phyloP scores from a whole-genome alignment of 306 rosid genomes.

The Quercus glauca region DNA sequence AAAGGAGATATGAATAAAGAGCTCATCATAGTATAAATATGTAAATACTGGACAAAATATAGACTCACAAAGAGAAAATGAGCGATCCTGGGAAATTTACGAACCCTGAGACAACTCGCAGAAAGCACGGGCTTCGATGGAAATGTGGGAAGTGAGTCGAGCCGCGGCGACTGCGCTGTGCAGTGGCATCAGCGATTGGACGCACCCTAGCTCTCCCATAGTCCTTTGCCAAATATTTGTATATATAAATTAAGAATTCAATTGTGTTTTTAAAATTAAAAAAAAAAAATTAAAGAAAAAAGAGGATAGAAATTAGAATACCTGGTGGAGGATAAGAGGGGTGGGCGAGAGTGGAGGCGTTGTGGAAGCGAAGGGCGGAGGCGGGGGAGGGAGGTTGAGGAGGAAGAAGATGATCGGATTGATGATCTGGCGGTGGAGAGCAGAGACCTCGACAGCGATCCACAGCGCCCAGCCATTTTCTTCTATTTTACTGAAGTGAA shows the following conservation, averaged over 20 bases:
- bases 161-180: constrained; percentile 46
- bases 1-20: no score
- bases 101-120: constrained; percentile 70
- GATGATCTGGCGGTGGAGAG: constrained; percentile 44
- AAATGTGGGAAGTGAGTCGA: constrained; percentile 44
- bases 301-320: neutral
- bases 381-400: constrained; percentile 25
- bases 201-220: constrained; percentile 39
- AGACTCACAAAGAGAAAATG: constrained; percentile 6
- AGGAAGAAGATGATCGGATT: constrained; percentile 35
- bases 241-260: neutral
- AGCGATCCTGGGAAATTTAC: constrained; percentile 1
- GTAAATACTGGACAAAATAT: neutral
- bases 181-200: constrained; percentile 54
- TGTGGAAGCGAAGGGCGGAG: constrained; percentile 27
- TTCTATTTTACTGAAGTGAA: neutral
- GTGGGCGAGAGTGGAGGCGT: constrained; percentile 37
- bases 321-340: constrained; percentile 21
- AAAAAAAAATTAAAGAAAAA: neutral
- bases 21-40: no score
- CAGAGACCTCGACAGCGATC: constrained; percentile 53
- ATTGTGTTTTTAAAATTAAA: no score
- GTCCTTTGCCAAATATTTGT: constrained; percentile 21
- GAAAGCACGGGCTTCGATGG: constrained; percentile 45
- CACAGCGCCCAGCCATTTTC: constrained; percentile 51